Percentiles rank a stretch among this genome's conserved stretches.
Conservation (phyloP, 2,329 filamentous ascomycete genomes). For the Septoria linicola region DNA sequence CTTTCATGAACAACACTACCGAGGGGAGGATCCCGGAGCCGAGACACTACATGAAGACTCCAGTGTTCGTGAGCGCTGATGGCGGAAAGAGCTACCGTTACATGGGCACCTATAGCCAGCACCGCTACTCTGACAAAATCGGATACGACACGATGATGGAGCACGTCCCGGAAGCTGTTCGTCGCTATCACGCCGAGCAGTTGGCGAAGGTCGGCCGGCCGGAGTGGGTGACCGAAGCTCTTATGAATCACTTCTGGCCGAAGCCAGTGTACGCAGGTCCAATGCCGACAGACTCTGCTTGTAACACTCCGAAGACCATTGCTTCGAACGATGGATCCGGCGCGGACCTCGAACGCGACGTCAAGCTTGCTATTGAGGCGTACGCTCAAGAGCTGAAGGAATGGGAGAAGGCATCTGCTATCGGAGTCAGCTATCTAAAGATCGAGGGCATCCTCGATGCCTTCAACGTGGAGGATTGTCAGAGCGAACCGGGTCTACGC, state of each 20-base stretch:
- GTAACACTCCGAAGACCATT: slow-evolving; percentile 17
- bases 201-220: slow-evolving; percentile 40
- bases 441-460: slow-evolving; percentile 41
- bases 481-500: slow-evolving; percentile 41
- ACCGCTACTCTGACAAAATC: slow-evolving; percentile 46
- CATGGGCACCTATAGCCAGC: slow-evolving; percentile 48
- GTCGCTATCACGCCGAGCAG: slow-evolving; percentile 41
- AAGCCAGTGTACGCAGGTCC: slow-evolving; percentile 43
- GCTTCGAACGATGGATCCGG: slow-evolving; percentile 2
- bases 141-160: slow-evolving; percentile 44
- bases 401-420: slow-evolving; percentile 43
- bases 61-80: slow-evolving; percentile 42
- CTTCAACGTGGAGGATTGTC: slow-evolving; percentile 44
- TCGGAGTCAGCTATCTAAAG: slow-evolving; percentile 40
- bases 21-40: slow-evolving; percentile 23
- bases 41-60: slow-evolving; percentile 40
- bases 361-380: slow-evolving; percentile 35
- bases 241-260: slow-evolving; percentile 47
- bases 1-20: slow-evolving; percentile 45
- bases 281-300: slow-evolving; percentile 28
- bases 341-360: slow-evolving; percentile 27
- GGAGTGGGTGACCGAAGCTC: slow-evolving; percentile 43
- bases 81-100: slow-evolving; percentile 41
- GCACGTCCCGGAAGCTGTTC: slow-evolving; percentile 40
- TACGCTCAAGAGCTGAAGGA: slow-evolving; percentile 39